Evolutionary conservation across 1,284 basidiomycete species (phyloP).

Genomic region (Rhodotorula sp.): DNA sequence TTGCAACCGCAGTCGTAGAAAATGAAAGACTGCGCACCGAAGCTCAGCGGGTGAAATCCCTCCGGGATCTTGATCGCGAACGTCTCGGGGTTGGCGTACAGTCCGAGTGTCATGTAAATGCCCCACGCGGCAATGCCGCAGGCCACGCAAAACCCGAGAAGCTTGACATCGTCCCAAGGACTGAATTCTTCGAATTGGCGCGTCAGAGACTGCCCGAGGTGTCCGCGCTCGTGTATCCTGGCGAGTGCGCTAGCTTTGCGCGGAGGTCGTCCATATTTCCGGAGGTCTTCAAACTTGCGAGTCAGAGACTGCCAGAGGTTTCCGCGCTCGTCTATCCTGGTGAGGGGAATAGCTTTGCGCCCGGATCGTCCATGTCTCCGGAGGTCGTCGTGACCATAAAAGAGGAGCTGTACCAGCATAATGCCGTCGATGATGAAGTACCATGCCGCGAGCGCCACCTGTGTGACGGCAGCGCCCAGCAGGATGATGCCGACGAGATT

Average conservation of each 20-base stretch:
- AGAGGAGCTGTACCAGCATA: background rate
- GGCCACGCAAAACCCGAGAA: background rate
- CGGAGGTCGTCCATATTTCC: background rate
- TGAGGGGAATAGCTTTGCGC: background rate
- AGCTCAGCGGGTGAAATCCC: background rate
- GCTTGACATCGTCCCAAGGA: constrained; percentile 10
- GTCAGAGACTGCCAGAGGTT: background rate
- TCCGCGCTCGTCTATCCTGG: background rate
- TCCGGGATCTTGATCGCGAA: constrained; percentile 1
- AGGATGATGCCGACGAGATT: constrained; percentile 2
- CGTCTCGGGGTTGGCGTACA: background rate
- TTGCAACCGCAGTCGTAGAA: background rate
- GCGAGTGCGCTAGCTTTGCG: background rate
- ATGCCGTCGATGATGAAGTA: background rate
- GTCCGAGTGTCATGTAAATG: background rate
- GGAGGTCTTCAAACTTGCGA: background rate
- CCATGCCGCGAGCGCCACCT: constrained; percentile 7
- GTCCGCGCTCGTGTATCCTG: background rate
- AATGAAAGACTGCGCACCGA: background rate
- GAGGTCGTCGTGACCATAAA: constrained; percentile 13
- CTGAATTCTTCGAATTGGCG: background rate
- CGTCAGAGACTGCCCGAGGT: background rate
- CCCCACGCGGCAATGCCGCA: constrained; percentile 7
- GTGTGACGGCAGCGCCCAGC: background rate
- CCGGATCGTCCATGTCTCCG: background rate